These are phyloP conservation scores for Entonaema liquescens DNA, from an alignment of 495 filamentous ascomycete species.

Conservation along the genomic window DNA sequence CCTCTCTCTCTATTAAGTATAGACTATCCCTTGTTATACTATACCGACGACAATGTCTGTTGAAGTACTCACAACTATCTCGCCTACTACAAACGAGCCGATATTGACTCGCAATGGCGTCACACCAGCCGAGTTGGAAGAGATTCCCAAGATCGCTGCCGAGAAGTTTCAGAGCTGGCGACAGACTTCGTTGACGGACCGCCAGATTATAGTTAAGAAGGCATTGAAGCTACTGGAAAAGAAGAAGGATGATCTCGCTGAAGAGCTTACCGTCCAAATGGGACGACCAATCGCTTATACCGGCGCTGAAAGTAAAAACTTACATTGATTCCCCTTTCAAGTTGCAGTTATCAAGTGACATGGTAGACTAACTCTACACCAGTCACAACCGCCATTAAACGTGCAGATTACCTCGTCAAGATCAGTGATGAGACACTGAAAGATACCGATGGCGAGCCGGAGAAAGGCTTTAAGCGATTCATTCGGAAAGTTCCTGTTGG, in stretches of 20 bases:
- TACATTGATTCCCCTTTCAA: not conserved
- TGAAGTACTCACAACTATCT: slow-evolving; percentile 88
- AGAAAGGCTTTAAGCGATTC: slow-evolving; percentile 87
- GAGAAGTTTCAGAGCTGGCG: slow-evolving; percentile 77
- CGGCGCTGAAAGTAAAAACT: slow-evolving; percentile 65
- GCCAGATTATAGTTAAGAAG: slow-evolving; percentile 79
- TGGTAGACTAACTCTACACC: slow-evolving; percentile 10
- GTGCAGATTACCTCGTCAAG: slow-evolving; percentile 82
- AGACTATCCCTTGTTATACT: not conserved
- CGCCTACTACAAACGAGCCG: slow-evolving; percentile 81
- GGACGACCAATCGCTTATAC: slow-evolving; percentile 89
- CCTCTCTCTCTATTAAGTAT: not conserved
- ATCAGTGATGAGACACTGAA: slow-evolving; percentile 76
- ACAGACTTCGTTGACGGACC: slow-evolving; percentile 67
- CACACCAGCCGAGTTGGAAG: slow-evolving; percentile 68
- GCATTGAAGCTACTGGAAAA: slow-evolving; percentile 73
- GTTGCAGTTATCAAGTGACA: not conserved
- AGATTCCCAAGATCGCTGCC: slow-evolving; percentile 70
- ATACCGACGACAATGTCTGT: slow-evolving; percentile 66
- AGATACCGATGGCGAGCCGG: slow-evolving; percentile 79
- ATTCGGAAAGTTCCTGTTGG: slow-evolving; percentile 88
- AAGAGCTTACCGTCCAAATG: slow-evolving; percentile 92
- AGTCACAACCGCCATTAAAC: slow-evolving; percentile 79
- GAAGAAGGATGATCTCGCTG: slow-evolving; percentile 80
- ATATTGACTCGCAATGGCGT: slow-evolving; percentile 79